Percentiles rank a stretch among this genome's conserved stretches.
These are phyloP conservation scores for Penstemon eatonii DNA, from an alignment of 257 asterid species.

Conservation along the genomic window DNA sequence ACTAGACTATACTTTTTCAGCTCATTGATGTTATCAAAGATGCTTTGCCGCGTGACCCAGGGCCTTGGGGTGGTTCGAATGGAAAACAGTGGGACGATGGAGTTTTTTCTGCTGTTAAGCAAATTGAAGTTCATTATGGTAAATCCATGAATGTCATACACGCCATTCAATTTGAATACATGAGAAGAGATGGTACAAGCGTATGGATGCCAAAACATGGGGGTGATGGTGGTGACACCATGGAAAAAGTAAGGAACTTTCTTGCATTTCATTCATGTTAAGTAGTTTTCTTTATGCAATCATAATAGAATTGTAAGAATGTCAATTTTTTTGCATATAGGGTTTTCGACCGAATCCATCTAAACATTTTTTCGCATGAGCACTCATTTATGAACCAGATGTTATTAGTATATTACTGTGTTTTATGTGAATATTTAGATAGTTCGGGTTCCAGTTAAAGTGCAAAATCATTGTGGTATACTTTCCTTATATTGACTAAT, in stretches of 20 bases:
- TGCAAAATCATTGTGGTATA: no score
- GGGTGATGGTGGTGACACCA: background rate
- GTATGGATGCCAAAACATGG: conserved; percentile 24
- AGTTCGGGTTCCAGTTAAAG: no score
- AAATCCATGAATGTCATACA: background rate
- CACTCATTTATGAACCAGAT: no score
- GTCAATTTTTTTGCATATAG: no score
- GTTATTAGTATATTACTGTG: no score
- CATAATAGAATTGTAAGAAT: no score
- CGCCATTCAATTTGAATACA: conserved; percentile 15
- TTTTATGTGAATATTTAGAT: no score
- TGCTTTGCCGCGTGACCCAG: conserved; percentile 17
- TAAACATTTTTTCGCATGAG: no score
- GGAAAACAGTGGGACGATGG: conserved; percentile 36
- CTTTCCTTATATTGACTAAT: no score
- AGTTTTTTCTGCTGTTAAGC: conserved; percentile 18
- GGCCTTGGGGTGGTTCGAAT: conserved; percentile 24
- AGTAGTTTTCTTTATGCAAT: no score
- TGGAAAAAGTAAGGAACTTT: background rate
- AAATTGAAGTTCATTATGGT: background rate
- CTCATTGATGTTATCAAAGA: background rate
- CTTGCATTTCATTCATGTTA: background rate
- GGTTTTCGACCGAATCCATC: no score
- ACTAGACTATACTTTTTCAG: background rate
- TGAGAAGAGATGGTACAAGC: background rate